Evolutionary conservation across 805 yeast species (phyloP).

Genomic region (Tetrapisispora arboricola): DNA sequence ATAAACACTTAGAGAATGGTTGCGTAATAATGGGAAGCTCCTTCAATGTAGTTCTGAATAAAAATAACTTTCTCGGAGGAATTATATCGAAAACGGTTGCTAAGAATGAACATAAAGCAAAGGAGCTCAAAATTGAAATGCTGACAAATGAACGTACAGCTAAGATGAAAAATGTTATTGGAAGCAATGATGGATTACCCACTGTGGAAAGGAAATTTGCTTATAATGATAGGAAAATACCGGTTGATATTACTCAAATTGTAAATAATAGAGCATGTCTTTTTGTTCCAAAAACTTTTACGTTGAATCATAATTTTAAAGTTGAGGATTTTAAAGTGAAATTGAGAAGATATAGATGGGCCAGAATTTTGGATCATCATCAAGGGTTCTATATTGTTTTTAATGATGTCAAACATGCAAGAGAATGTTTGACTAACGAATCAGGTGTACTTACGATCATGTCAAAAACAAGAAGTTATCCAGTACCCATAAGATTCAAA

Average conservation of each 20-base stretch:
- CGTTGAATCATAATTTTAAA: conserved; percentile 40
- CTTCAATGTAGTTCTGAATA: conserved; percentile 44
- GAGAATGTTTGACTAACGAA: conserved; percentile 16
- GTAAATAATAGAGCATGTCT: conserved; percentile 51
- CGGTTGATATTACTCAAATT: conserved; percentile 38
- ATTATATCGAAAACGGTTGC: conserved; percentile 24
- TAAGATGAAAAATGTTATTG: not conserved
- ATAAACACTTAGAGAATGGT: conserved; percentile 32
- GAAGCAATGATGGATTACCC: not conserved
- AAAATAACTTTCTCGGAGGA: conserved; percentile 31
- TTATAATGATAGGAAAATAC: conserved; percentile 27
- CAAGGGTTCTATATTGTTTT: conserved; percentile 68
- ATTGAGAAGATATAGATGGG: conserved; percentile 53
- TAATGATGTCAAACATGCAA: conserved; percentile 31
- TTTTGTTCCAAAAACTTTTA: conserved; percentile 44
- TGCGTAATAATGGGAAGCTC: conserved; percentile 41
- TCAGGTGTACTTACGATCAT: conserved; percentile 17
- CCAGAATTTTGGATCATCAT: conserved; percentile 48
- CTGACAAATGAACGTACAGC: not conserved
- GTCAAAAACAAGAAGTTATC: conserved; percentile 16
- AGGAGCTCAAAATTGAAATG: conserved; percentile 7
- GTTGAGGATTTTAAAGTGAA: conserved; percentile 52
- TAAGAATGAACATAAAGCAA: conserved; percentile 25
- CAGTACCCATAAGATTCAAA: conserved; percentile 18
- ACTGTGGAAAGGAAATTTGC: not conserved